Evolutionary conservation across 441 rosid genomes (phyloP).

Genomic region (Oxalis stricta): DNA sequence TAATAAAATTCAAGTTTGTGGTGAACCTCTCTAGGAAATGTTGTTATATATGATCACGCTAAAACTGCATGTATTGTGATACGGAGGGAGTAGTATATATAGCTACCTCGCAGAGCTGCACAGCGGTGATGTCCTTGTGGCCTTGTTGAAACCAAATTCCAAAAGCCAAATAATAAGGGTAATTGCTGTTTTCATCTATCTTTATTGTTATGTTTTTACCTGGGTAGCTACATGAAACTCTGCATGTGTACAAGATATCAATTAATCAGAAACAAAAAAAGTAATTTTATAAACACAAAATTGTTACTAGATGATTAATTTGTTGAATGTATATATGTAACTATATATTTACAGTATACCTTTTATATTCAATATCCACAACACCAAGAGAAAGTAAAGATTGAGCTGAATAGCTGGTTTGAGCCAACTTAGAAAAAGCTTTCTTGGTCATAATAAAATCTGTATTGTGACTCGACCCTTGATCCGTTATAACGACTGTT

Average conservation of each 20-base stretch:
- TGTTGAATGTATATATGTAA: background rate
- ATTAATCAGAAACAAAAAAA: conserved; percentile 4
- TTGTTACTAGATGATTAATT: too few relatives aligned
- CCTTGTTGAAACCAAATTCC: conserved; percentile 62
- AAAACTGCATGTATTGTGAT: background rate
- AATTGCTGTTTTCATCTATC: conserved; percentile 45
- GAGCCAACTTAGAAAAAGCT: conserved; percentile 52
- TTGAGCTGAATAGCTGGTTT: conserved; percentile 29
- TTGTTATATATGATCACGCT: background rate
- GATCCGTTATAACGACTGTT: conserved; percentile 40
- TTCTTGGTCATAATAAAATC: conserved; percentile 46
- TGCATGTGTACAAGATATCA: conserved; percentile 11
- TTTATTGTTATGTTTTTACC: conserved; percentile 41
- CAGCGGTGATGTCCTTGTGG: conserved; percentile 47
- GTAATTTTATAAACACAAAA: background rate
- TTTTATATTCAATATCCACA: conserved; percentile 42
- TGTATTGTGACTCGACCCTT: conserved; percentile 31
- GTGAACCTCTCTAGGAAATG: background rate
- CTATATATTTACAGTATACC: conserved; percentile 16
- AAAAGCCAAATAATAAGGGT: conserved; percentile 50
- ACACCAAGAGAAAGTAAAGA: conserved; percentile 31
- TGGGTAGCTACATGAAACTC: conserved; percentile 56
- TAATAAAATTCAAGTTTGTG: background rate
- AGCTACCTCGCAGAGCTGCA: conserved; percentile 62
- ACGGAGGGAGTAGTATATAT: background rate